A percentile compares a stretch with the other conserved stretches of the same genome.
phyloP scores from a whole-genome alignment of 1,139 yeast species.

The Pichia cactophila region DNA sequence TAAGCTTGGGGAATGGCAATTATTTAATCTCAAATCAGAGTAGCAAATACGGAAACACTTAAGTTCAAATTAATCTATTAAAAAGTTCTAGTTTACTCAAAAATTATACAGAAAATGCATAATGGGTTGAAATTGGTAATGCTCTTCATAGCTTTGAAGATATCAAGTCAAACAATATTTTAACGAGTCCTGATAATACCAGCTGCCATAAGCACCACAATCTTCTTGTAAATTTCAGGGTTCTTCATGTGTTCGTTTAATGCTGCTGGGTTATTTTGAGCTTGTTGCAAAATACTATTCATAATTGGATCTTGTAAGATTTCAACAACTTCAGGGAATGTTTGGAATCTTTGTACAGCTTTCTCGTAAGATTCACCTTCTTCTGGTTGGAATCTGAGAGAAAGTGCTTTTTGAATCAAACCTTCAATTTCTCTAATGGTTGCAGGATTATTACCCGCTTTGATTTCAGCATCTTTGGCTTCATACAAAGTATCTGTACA shows the following conservation, averaged over 20 bases:
- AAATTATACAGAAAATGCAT: background rate
- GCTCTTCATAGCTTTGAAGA: background rate
- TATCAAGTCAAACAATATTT: too few species aligned
- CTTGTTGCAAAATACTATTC: slow-evolving; percentile 93
- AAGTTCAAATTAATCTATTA: background rate
- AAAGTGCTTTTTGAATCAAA: slow-evolving; percentile 67
- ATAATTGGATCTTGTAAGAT: slow-evolving; percentile 94
- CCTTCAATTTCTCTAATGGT: slow-evolving; percentile 69
- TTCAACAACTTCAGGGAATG: slow-evolving; percentile 89
- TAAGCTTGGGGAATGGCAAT: too few species aligned
- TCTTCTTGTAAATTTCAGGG: slow-evolving; percentile 85
- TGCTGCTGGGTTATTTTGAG: slow-evolving; percentile 93
- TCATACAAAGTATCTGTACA: slow-evolving; percentile 74
- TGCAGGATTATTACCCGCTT: slow-evolving; percentile 30
- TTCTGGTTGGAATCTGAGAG: slow-evolving; percentile 66
- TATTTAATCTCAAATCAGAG: too few species aligned
- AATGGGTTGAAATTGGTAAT: background rate
- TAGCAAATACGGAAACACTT: too few species aligned
- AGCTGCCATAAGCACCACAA: slow-evolving; percentile 86
- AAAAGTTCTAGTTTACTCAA: background rate
- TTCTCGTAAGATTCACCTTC: slow-evolving; percentile 95
- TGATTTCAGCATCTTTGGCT: slow-evolving; percentile 70
- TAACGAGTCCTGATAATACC: slow-evolving; percentile 88
- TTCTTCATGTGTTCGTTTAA: slow-evolving; percentile 96
- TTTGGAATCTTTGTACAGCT: slow-evolving; percentile 81